These are phyloP conservation scores for Entomortierella parvispora DNA, from an alignment of 192 early-diverging fungal species.

Conservation along the genomic window DNA sequence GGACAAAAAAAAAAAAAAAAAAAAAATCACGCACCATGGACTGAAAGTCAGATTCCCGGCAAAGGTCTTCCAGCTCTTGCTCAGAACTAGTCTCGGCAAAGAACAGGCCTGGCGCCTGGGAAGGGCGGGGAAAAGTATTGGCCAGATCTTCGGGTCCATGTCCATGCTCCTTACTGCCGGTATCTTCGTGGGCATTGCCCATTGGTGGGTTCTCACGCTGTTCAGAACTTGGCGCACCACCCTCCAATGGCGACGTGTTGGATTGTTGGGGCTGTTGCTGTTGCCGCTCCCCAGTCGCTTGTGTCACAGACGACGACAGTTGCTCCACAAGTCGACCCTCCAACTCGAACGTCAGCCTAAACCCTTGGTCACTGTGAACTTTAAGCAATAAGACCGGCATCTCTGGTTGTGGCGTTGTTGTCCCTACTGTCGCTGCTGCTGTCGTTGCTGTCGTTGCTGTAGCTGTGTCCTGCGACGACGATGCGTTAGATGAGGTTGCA, in stretches of 20 bases:
- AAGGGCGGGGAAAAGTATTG: background rate
- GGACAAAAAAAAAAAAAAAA: background rate
- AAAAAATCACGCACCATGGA: slow-evolving; percentile 7
- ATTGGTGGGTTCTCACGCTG: no score
- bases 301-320: background rate
- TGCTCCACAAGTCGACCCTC: slow-evolving; percentile 14
- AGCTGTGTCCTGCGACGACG: background rate
- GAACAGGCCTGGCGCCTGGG: slow-evolving; percentile 5
- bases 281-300: no score
- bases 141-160: background rate
- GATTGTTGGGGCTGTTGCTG: no score
- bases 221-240: no score
- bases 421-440: background rate
- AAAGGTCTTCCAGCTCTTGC: slow-evolving; percentile 16
- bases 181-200: no score
- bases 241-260: no score
- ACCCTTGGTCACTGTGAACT: slow-evolving; percentile 31
- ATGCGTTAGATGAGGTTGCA: no score
- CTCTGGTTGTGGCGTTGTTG: no score
- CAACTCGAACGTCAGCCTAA: slow-evolving; percentile 33
- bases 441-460: background rate
- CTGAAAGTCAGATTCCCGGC: slow-evolving; percentile 14
- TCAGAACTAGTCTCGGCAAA: slow-evolving; percentile 33
- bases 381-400: slow-evolving; percentile 28
- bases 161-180: no score